Percentiles rank a stretch among this genome's conserved stretches.
Evolutionary conservation across 768 basidiomycete species (phyloP).

Genomic region (Kwoniella mangroviensis): DNA sequence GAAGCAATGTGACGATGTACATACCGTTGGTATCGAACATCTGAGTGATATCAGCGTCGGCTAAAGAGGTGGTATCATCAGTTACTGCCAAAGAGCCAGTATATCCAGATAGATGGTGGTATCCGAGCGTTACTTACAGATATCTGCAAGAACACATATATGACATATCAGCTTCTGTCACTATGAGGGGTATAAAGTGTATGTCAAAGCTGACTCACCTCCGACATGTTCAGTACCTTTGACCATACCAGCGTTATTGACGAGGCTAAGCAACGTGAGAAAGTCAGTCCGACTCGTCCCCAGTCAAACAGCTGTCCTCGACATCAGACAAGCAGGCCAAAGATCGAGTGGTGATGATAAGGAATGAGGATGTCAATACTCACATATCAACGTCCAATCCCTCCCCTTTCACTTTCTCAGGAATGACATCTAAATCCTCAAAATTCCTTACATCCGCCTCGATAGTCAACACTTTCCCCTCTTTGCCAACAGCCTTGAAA

Average conservation of each 20-base stretch:
- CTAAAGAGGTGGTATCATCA: constrained; percentile 60
- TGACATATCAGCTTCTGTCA: neutral
- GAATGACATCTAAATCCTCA: constrained; percentile 64
- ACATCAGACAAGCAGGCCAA: too few species aligned
- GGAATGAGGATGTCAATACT: constrained; percentile 35
- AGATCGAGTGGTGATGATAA: neutral
- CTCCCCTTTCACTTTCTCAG: constrained; percentile 68
- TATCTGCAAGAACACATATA: constrained; percentile 17
- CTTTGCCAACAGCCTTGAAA: constrained; percentile 73
- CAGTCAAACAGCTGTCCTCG: too few species aligned
- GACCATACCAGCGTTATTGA: constrained; percentile 88
- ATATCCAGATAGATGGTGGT: too few species aligned
- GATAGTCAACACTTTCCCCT: constrained; percentile 76
- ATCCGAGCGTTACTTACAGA: constrained; percentile 12
- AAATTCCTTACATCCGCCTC: constrained; percentile 81
- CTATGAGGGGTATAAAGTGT: neutral
- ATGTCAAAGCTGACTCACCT: constrained; percentile 43
- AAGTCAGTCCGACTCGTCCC: neutral
- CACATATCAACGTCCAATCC: constrained; percentile 75
- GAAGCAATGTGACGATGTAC: neutral
- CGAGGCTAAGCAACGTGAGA: constrained; percentile 51
- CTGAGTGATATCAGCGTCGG: constrained; percentile 74
- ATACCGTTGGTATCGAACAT: constrained; percentile 71
- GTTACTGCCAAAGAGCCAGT: too few species aligned
- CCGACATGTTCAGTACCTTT: constrained; percentile 86